Percentiles rank a stretch among this genome's conserved stretches.
These are phyloP conservation scores for Pyrenula aspistea DNA, from an alignment of 495 filamentous ascomycete genomes.

Conservation along the genomic window DNA sequence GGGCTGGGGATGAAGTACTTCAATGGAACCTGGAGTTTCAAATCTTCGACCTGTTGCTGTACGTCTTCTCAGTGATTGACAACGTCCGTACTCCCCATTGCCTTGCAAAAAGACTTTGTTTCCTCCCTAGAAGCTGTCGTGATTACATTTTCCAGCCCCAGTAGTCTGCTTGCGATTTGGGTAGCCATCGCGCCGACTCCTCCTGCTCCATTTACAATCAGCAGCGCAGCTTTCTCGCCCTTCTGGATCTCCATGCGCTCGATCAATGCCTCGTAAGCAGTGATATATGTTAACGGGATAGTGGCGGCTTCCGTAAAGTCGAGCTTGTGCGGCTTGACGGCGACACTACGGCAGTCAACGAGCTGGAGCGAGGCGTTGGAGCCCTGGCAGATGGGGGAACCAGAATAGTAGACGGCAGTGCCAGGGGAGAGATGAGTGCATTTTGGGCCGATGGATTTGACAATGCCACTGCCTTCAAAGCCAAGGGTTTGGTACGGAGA, in stretches of 20 bases:
- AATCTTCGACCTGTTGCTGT: constrained; percentile 10
- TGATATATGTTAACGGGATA: constrained; percentile 22
- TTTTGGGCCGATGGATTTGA: constrained; percentile 11
- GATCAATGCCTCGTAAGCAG: constrained; percentile 22
- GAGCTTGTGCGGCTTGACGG: constrained; percentile 15
- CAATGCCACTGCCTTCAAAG: constrained; percentile 21
- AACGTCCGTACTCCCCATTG: constrained; percentile 22
- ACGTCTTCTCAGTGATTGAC: constrained; percentile 22
- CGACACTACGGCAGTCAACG: constrained; percentile 11
- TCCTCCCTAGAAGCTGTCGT: constrained; percentile 18
- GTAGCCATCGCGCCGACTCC: constrained; percentile 7
- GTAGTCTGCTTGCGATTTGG: constrained; percentile 9
- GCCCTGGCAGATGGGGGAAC: constrained; percentile 16
- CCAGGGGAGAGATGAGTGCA: constrained; percentile 14
- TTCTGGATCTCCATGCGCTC: constrained; percentile 18
- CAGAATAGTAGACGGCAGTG: constrained; percentile 21
- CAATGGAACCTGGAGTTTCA: constrained; percentile 15
- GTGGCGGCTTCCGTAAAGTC: constrained; percentile 16
- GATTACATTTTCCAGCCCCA: constrained; percentile 17
- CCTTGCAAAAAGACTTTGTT: constrained; percentile 13
- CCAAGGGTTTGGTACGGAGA: constrained; percentile 14
- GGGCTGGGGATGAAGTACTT: constrained; percentile 5
- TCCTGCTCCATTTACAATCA: constrained; percentile 14
- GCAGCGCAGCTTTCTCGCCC: constrained; percentile 15
- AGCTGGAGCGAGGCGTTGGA: constrained; percentile 16